These are phyloP conservation scores for Claviceps sp. DNA, from an alignment of 2,329 filamentous ascomycete genomes.

Conservation along the genomic window DNA sequence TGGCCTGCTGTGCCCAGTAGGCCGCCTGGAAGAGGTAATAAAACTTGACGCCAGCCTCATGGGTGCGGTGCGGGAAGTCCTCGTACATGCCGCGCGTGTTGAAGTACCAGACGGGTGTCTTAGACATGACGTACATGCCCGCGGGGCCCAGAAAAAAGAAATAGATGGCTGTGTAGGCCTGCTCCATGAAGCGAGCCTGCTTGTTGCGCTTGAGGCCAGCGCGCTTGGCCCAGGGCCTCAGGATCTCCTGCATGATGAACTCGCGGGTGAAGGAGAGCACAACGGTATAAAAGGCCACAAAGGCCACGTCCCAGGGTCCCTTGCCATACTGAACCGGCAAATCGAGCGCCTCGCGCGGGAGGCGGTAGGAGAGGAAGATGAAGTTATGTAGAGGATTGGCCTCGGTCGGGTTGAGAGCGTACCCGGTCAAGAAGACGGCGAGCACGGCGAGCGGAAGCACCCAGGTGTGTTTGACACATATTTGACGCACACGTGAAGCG, in stretches of 20 bases:
- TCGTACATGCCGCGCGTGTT: constrained; percentile 86
- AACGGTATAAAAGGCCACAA: constrained; percentile 79
- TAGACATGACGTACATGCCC: constrained; percentile 81
- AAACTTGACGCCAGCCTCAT: constrained; percentile 75
- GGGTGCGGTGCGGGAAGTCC: constrained; percentile 68
- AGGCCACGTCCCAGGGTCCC: constrained; percentile 72
- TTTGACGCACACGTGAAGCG: constrained; percentile 34
- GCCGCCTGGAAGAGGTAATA: constrained; percentile 92
- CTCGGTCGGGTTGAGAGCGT: constrained; percentile 61
- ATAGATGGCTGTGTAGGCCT: constrained; percentile 88
- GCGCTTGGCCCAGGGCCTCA: constrained; percentile 60
- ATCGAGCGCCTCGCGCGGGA: constrained; percentile 34
- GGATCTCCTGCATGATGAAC: constrained; percentile 85
- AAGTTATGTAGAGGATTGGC: constrained; percentile 70
- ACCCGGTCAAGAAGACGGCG: constrained; percentile 48
- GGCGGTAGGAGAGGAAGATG: constrained; percentile 80
- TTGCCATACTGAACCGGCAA: constrained; percentile 67
- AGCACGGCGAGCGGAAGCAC: constrained; percentile 56
- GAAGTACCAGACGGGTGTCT: constrained; percentile 92
- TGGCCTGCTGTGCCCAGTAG: constrained; percentile 91
- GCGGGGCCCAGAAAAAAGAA: constrained; percentile 71
- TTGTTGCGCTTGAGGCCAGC: constrained; percentile 64
- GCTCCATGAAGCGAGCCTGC: constrained; percentile 88
- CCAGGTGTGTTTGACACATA: constrained; percentile 48
- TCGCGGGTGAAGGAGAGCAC: constrained; percentile 89